Evolutionary conservation across 106 monocot genomes (phyloP).

Genomic region (Phalaenopsis aphrodite): DNA sequence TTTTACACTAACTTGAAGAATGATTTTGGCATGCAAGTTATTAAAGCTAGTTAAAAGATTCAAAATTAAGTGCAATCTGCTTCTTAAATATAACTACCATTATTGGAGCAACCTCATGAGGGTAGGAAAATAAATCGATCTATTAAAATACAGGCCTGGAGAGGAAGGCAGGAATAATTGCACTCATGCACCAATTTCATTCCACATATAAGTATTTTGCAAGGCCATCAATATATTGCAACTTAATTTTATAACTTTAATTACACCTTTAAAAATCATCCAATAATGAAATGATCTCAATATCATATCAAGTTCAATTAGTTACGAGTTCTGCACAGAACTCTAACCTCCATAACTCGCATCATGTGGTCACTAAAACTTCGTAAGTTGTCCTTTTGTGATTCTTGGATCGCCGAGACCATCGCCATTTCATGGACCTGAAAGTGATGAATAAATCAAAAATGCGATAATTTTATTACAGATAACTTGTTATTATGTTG

Average conservation of each 20-base stretch:
- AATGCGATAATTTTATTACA: background rate
- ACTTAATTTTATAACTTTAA: background rate
- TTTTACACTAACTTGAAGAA: background rate
- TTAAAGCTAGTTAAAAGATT: background rate
- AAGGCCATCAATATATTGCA: background rate
- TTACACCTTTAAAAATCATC: slow-evolving; percentile 32
- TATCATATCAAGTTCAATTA: background rate
- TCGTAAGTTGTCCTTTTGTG: slow-evolving; percentile 91
- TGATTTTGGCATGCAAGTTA: background rate
- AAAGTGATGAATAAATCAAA: background rate
- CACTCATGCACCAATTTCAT: background rate
- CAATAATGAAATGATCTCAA: slow-evolving; percentile 17
- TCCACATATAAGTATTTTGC: background rate
- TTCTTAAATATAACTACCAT: background rate
- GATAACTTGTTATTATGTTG: background rate
- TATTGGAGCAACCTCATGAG: background rate
- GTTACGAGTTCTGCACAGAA: background rate
- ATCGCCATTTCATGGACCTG: slow-evolving; percentile 99
- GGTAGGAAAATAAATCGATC: background rate
- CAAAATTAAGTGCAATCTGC: background rate
- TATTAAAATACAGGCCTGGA: background rate
- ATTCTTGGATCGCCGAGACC: slow-evolving; percentile 93
- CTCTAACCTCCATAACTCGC: slow-evolving; percentile 80
- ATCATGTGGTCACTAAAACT: slow-evolving; percentile 94
- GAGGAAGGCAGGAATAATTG: background rate